Percentiles rank a stretch among this genome's conserved stretches.
phyloP scores from a whole-genome alignment of 2,329 filamentous ascomycete genomes.

The Trichoderma afroharzianum region DNA sequence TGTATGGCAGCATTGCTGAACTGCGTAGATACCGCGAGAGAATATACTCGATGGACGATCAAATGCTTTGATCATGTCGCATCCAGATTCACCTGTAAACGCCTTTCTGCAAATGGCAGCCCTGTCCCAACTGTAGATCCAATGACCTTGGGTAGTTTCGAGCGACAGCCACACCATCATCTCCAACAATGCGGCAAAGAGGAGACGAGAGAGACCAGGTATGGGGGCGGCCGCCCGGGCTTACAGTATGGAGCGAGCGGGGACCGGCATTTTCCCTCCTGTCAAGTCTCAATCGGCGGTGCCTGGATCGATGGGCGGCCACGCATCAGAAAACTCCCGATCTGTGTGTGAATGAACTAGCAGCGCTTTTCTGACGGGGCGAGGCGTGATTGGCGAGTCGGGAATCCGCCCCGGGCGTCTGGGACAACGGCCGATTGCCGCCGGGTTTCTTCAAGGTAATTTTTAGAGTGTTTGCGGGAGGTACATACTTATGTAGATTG shows the following conservation, averaged over 20 bases:
- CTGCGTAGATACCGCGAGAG: neutral
- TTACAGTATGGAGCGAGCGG: slow-evolving; percentile 6
- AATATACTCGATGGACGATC: neutral
- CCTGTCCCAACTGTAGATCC: neutral
- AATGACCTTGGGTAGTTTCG: neutral
- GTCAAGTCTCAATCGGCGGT: slow-evolving; percentile 4
- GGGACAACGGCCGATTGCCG: neutral
- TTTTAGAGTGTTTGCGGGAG: neutral
- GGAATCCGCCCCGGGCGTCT: neutral
- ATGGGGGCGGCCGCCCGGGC: neutral
- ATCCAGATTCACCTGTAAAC: neutral
- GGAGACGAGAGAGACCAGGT: neutral
- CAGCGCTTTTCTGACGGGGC: slow-evolving; percentile 12
- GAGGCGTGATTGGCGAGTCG: slow-evolving; percentile 12
- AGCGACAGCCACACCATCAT: neutral
- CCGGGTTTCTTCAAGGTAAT: neutral
- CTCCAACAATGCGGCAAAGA: neutral
- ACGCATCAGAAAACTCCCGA: neutral
- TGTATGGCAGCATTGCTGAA: neutral
- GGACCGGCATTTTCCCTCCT: neutral
- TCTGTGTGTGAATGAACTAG: neutral
- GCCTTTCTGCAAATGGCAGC: neutral
- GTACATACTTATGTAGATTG: neutral
- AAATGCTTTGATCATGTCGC: neutral
- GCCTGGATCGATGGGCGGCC: slow-evolving; percentile 12